phyloP scores from a whole-genome alignment of 345 rosid genomes.

The Populus ilicifolia region DNA sequence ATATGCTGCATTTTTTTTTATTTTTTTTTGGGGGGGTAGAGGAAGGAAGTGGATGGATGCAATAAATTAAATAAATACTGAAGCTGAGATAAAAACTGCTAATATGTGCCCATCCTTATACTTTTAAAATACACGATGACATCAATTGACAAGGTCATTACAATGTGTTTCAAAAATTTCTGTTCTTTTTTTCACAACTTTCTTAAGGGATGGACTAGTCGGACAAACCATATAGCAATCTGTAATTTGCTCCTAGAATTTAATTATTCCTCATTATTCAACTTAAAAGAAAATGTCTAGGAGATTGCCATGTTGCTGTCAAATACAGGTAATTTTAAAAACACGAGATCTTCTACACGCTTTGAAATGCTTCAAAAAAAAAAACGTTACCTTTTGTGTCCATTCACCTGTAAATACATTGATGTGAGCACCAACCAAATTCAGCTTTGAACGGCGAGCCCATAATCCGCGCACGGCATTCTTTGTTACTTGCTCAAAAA shows the following conservation, averaged over 20 bases:
- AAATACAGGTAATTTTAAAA: neutral
- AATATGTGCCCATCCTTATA: neutral
- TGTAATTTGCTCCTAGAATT: neutral
- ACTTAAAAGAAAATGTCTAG: neutral
- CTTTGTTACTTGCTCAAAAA: conserved; percentile 94
- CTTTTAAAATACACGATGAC: neutral
- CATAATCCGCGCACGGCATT: conserved; percentile 88
- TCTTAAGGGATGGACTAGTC: neutral
- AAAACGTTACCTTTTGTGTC: conserved; percentile 85
- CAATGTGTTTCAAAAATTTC: too few species aligned
- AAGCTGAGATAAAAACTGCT: neutral
- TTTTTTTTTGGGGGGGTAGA: too few species aligned
- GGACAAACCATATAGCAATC: neutral
- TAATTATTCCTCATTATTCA: neutral
- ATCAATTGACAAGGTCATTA: neutral
- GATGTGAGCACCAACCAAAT: conserved; percentile 96
- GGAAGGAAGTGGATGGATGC: too few species aligned
- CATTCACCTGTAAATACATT: conserved; percentile 99
- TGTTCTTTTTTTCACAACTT: too few species aligned
- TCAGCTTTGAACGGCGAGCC: conserved; percentile 90
- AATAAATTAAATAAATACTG: too few species aligned
- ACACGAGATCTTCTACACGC: neutral
- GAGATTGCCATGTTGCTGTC: neutral
- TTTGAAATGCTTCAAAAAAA: neutral
- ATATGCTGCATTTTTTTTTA: too few species aligned